phyloP scores from a whole-genome alignment of 164 flowering plant genomes.

The Sedum album region DNA sequence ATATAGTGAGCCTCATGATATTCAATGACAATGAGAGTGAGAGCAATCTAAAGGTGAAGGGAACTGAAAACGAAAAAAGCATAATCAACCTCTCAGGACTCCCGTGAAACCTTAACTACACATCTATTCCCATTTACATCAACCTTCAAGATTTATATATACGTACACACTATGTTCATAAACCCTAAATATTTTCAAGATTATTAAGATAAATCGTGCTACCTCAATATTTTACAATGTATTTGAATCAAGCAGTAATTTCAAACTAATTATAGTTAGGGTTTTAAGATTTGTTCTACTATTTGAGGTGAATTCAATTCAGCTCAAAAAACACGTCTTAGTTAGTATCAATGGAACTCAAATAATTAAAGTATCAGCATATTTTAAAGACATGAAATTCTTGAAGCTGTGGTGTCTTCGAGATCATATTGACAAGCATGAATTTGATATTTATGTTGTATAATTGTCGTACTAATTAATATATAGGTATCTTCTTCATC shows the following conservation, averaged over 20 bases:
- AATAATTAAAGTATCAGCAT: no score
- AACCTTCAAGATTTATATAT: neutral
- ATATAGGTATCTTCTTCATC: neutral
- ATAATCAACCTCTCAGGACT: constrained; percentile 1
- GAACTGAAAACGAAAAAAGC: neutral
- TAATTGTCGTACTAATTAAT: neutral
- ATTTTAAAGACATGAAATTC: neutral
- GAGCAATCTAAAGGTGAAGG: neutral
- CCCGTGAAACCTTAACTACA: neutral
- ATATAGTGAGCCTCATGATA: neutral
- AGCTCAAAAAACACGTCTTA: no score
- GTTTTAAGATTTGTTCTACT: no score
- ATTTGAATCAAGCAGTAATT: neutral
- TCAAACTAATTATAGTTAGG: neutral
- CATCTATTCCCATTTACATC: neutral
- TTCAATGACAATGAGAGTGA: constrained; percentile 2
- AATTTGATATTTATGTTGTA: neutral
- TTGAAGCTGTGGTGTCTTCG: neutral
- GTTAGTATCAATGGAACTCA: neutral
- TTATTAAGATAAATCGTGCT: no score
- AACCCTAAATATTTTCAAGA: neutral
- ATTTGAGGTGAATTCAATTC: no score
- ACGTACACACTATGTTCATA: no score
- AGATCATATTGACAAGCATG: neutral
- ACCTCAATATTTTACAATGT: no score